These are phyloP conservation scores for Nyctanthes arbortristis DNA, from an alignment of 257 asterid species.

Conservation along the genomic window DNA sequence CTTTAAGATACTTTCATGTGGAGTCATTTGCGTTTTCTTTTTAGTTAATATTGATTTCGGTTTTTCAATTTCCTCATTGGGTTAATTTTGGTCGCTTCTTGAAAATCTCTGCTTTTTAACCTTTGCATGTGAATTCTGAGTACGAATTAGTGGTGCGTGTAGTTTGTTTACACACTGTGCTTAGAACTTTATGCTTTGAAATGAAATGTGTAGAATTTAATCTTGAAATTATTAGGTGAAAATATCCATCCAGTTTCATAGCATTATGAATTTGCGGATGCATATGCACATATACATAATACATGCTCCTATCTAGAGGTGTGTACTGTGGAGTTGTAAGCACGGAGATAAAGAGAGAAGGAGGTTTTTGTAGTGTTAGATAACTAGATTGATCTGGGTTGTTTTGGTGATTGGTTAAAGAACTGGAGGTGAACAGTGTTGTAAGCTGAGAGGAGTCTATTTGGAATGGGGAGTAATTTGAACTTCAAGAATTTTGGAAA, in stretches of 20 bases:
- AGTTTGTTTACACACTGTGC: neutral
- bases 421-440: constrained; percentile 23
- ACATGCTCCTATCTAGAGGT: neutral
- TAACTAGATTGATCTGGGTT: constrained; percentile 19
- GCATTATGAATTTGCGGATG: neutral
- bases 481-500: constrained; percentile 67
- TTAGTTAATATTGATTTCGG: constrained; percentile 1
- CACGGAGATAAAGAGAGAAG: neutral
- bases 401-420: constrained; percentile 24
- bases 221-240: neutral
- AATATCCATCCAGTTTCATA: neutral
- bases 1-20: constrained; percentile 20
- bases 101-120: too few relatives aligned
- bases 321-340: neutral
- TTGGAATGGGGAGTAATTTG: constrained; percentile 62
- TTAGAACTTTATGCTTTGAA: neutral
- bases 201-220: constrained; percentile 2
- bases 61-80: constrained; percentile 17
- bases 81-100: constrained; percentile 24
- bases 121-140: too few relatives aligned
- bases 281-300: neutral
- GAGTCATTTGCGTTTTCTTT: constrained; percentile 7
- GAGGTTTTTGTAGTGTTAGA: neutral
- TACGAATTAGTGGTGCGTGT: neutral
- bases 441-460: constrained; percentile 17